Base-by-base conservation (phyloP, 2,329 filamentous ascomycete genomes). In the Phialophora tarda region DNA sequence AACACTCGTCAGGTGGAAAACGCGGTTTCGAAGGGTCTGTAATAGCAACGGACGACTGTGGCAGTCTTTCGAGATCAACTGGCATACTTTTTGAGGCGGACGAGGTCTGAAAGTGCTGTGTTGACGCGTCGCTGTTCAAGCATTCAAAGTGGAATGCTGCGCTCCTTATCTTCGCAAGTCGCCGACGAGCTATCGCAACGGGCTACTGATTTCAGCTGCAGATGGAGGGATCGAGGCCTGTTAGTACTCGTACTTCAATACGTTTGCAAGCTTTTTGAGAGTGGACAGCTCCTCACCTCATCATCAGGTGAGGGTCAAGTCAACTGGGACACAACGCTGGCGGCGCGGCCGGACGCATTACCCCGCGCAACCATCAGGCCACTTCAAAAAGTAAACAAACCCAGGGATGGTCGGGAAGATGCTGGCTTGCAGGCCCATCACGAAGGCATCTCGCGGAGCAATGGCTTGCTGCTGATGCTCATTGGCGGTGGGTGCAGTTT, bases 341-440 rank as follows among this genome's bases (percentile, higher is more conserved):
- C 21, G 26, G 28, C 26, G n/a, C 44, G 44, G 47, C 24, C 58
- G 48, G 50, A 53, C 44, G 30, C 30, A 28, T 17, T 60, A 53
- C 47, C 59, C 59, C 60, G 48, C 64, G 41, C 21, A 57, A 47
- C 47, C 54, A 62, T 66, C 64, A 66, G 63, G 64, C 64, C 64
- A 66, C 64, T 60, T 63, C 34, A 48, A 63, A 59, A 66, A 23
- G 54, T 59, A 63, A 66, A 66, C 56, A 60, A 64, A 64, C 21
- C 6, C 24, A 34, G 23, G 23, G 44, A n/a, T n/a, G 17, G 17
- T 28, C 26, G 28, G 48, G n/a, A 44, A 47, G 28, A 28, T 14
- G 44, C 51, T 4, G 44, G 11, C 7, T n/a, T 7, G 2, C 44
- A 11, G 5, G 44, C 17, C 10, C 8, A 17, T 24, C 30, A 55